phyloP scores from a whole-genome alignment of 2,329 filamentous ascomycete species.

The Colletotrichum chlorophyti region DNA sequence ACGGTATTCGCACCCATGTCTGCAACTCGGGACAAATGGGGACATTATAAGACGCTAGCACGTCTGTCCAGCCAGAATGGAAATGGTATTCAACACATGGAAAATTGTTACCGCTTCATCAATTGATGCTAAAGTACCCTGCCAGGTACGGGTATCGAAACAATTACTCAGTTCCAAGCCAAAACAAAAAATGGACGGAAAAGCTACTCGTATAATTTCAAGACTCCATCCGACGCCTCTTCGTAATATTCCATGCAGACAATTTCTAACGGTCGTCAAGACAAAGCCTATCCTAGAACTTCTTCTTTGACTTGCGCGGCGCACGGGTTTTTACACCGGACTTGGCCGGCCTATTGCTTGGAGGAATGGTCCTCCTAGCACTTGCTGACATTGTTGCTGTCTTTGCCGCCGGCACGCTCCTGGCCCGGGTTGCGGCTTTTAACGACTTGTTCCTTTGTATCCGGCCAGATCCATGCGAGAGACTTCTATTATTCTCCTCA shows the following conservation, averaged over 20 bases:
- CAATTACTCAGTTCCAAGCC: not conserved
- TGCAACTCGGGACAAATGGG: no score
- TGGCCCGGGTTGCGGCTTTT: not conserved
- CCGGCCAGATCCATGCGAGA: constrained; percentile 29
- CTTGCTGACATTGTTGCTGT: not conserved
- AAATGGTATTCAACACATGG: not conserved
- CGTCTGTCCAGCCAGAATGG: no score
- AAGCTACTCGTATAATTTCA: not conserved
- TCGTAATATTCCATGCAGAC: not conserved
- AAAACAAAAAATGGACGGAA: not conserved
- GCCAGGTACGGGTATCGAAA: constrained; percentile 5
- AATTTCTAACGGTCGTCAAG: not conserved
- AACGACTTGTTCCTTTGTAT: constrained; percentile 29
- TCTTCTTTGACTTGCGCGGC: constrained; percentile 4
- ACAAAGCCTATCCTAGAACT: constrained; percentile 3
- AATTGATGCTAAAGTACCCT: not conserved
- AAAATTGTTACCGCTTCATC: no score
- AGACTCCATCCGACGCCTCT: not conserved
- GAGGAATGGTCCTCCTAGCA: not conserved
- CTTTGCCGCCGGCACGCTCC: constrained; percentile 8
- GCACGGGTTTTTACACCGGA: not conserved
- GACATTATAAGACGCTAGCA: no score
- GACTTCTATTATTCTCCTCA: constrained; percentile 28
- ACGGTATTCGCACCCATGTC: no score
- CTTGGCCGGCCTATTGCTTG: constrained; percentile 2